Evolutionary conservation across 2,329 filamentous ascomycete genomes (phyloP), one percentile per base, ranked within the genome.

Genomic region (Laburnicola sp.): DNA sequence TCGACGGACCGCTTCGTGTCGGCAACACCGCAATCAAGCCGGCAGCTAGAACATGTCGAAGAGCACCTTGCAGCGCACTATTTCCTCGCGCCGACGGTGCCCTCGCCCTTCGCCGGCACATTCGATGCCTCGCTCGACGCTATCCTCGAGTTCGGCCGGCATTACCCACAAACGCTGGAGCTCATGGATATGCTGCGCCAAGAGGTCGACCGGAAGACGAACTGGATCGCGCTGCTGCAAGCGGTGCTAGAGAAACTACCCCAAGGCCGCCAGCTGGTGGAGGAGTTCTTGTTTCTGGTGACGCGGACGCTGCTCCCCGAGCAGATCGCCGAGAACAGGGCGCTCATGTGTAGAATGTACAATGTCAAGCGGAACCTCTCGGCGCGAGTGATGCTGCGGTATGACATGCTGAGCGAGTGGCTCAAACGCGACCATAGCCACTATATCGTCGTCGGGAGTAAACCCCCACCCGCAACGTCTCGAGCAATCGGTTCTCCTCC

Each of bases 321-420:
- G 42, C 63, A 65, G 23, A 64, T 70, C 1, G 48, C 51, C 0
- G 55, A 66, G 31, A 69, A 66, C 25, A 42, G 67, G n/a, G 36
- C 3, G 0, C 21, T 56, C 0, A 60, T 69, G 53, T 50, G n/a
- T 0, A 10, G 52, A 1, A 27, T 68, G 37, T 68, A 68, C n/a
- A 45, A 56, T 3, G 30, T 28, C 2, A 60, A 51, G 50, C 63
- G 63, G n/a, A 54, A 60, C 1, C 47, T 60, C 0, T 57, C 59
- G 0, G 58, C 61, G 2, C 37, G 59, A 3, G 3, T 67, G 5
- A 34, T 59, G 16, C 50, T 69, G 45, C 45, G 67, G 7, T 70
- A 70, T 22, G 65, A 70, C 38, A 68, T 66, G 63, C 21, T 65
- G 25, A 26, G 57, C 1, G 59, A 57, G 28, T 66, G 64, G 65